Percentiles rank a stretch among this genome's conserved stretches.
These are phyloP conservation scores for Dactylella cylindrospora DNA, from an alignment of 2,329 filamentous ascomycete species.

Conservation along the genomic window DNA sequence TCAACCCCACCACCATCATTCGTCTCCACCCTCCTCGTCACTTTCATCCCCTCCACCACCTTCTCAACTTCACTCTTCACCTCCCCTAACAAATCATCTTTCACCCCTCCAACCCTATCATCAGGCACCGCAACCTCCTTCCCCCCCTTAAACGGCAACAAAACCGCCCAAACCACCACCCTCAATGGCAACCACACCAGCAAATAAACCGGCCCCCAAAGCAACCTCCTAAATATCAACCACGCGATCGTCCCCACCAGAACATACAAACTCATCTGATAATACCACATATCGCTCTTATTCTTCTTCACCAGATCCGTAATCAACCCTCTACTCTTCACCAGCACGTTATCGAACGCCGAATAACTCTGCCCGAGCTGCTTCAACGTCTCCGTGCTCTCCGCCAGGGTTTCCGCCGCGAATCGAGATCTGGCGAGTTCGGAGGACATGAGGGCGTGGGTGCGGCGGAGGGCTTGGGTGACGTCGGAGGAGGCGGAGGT, in stretches of 20 bases:
- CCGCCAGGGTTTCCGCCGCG: slow-evolving; percentile 81
- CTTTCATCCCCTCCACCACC: slow-evolving; percentile 60
- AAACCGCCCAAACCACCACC: slow-evolving; percentile 59
- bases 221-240: slow-evolving; percentile 78
- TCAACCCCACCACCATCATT: slow-evolving; percentile 44
- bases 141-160: slow-evolving; percentile 49
- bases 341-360: slow-evolving; percentile 73
- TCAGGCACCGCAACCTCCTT: slow-evolving; percentile 58
- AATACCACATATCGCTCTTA: slow-evolving; percentile 97
- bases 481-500: slow-evolving; percentile 78
- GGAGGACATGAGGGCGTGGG: slow-evolving; percentile 80
- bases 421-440: slow-evolving; percentile 86
- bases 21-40: slow-evolving; percentile 48
- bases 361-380: slow-evolving; percentile 79
- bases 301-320: slow-evolving; percentile 78
- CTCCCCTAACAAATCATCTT: slow-evolving; percentile 43
- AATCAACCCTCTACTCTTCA: slow-evolving; percentile 72
- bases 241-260: slow-evolving; percentile 75
- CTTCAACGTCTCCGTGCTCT: slow-evolving; percentile 79
- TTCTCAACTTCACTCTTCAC: slow-evolving; percentile 57
- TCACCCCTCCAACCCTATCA: slow-evolving; percentile 53
- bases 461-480: slow-evolving; percentile 77
- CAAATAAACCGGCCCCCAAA: slow-evolving; percentile 92
- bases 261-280: slow-evolving; percentile 85
- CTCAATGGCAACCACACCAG: slow-evolving; percentile 80